These are phyloP conservation scores for Stephanodiscus minutulus DNA, from an alignment of 108 stramenopile species.

Conservation along the genomic window DNA sequence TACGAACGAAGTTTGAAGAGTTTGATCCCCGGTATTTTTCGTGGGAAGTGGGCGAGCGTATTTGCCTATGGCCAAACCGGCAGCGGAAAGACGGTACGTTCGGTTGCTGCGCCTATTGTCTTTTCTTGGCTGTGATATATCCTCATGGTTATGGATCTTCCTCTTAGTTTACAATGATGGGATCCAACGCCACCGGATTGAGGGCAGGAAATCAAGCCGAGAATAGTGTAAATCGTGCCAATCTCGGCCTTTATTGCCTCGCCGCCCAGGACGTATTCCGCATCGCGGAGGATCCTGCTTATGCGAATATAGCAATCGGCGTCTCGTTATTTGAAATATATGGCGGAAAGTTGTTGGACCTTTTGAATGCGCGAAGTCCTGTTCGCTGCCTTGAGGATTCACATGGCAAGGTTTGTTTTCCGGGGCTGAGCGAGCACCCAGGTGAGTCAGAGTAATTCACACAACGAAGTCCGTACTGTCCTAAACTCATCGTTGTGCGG, in stretches of 20 bases:
- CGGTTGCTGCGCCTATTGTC: background rate
- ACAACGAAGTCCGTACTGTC: background rate
- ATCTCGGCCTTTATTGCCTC: conserved; percentile 90
- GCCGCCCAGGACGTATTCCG: conserved; percentile 93
- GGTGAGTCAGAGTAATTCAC: background rate
- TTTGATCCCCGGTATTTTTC: conserved; percentile 88
- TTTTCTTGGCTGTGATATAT: background rate
- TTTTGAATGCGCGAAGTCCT: conserved; percentile 86
- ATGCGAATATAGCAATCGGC: conserved; percentile 65
- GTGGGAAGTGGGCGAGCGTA: conserved; percentile 87
- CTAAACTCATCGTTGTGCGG: background rate
- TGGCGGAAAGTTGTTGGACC: conserved; percentile 95
- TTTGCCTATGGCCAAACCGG: conserved; percentile 96
- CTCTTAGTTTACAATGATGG: conserved; percentile 94
- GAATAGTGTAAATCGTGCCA: conserved; percentile 40
- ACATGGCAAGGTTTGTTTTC: conserved; percentile 92
- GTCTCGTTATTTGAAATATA: conserved; percentile 98
- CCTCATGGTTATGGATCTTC: background rate
- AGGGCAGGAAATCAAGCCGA: conserved; percentile 63
- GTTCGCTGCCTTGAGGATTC: conserved; percentile 95
- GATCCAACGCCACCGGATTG: conserved; percentile 76
- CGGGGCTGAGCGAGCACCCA: conserved; percentile 88
- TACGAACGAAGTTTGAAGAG: conserved; percentile 81
- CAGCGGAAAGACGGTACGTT: conserved; percentile 75
- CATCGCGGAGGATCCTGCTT: conserved; percentile 57